Evolutionary conservation across 1,139 yeast species (phyloP).

Genomic region (Fermentozyma sake): DNA sequence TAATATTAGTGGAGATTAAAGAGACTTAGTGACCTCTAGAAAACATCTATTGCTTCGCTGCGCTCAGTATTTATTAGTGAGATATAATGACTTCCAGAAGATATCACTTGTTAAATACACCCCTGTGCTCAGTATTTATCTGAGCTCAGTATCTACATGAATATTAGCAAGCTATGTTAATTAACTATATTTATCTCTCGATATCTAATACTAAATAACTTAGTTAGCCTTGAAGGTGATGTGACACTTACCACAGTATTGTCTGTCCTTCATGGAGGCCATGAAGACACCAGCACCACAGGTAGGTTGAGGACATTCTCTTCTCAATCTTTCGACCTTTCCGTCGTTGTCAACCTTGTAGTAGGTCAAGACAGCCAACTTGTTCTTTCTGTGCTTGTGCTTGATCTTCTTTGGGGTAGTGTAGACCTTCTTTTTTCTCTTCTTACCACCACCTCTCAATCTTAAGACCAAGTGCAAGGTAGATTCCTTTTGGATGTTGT

Average conservation of each 20-base stretch:
- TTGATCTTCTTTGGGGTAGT: conserved; percentile 99
- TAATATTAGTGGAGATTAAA: too few species aligned
- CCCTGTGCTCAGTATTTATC: too few species aligned
- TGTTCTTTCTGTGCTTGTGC: conserved; percentile 99
- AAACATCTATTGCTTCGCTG: too few species aligned
- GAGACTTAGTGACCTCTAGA: too few species aligned
- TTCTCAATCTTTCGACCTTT: conserved; percentile 97
- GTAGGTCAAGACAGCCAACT: conserved; percentile 98
- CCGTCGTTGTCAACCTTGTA: conserved; percentile 99
- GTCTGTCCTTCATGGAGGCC: conserved; percentile 99
- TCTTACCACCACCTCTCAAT: conserved; percentile 99
- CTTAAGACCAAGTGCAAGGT: conserved; percentile 96
- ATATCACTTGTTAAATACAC: too few species aligned
- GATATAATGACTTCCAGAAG: too few species aligned
- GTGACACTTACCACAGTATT: conserved; percentile 99
- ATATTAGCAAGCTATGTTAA: too few species aligned
- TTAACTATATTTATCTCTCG: too few species aligned
- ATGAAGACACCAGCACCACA: conserved; percentile 99
- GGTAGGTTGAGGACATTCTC: conserved; percentile 90
- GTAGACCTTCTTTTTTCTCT: conserved; percentile 99
- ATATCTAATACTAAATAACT: conserved; percentile 8
- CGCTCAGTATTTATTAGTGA: too few species aligned
- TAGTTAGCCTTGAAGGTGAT: conserved; percentile 72
- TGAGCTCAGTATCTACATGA: too few species aligned
- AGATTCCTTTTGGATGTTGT: conserved; percentile 99